Base-by-base conservation (phyloP, 805 yeast species). In the Torulaspora indica region DNA sequence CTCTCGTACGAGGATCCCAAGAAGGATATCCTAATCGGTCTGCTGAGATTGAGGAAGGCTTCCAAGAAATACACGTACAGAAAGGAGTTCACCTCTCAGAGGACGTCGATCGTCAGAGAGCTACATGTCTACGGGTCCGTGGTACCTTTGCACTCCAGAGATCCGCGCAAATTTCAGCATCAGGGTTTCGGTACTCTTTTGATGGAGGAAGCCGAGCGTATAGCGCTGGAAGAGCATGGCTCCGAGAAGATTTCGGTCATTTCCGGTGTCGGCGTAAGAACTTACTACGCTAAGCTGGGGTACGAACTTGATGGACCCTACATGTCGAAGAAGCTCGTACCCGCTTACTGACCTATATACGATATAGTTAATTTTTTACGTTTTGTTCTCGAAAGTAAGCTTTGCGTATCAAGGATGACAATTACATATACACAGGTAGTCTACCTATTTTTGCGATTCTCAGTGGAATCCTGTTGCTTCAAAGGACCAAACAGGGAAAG, bases 191-290 rank as follows among this genome's bases (percentile, higher is more conserved):
- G 98, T 51, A 91, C 98, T 5, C 73, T 93, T 57, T 69, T 93
- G 40, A 93, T 93, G 98, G 98, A 93, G 67, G 98, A 93, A 67
- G 98, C 98, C 3, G 98, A 88, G 58, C 77, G 96, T 53, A 93
- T 93, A 48, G 93, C 98, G 1, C 76, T 81, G 40, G 96, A 89
- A 58, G 98, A 93, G 63, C 98, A 93, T 64, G 95, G 96, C 0
- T 83, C 95, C 4, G 72, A 75, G 41, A 93, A 93, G 70, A 84
- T 93, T 29, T 81, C 95, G 63, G 98, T 93, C 43, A 93, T 93
- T 55, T 82, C 95, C 27, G 98, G 98, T 54, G 97, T 93, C 32
- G 98, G 98, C 53, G 98, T 93, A 30, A 77, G 98, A 63, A 93
- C 91, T 64, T 93, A 93, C 68, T 93, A 93, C 58, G 91, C 88